Evolutionary conservation across 2,329 filamentous ascomycete species (phyloP).

Genomic region (Fusarium sororula): DNA sequence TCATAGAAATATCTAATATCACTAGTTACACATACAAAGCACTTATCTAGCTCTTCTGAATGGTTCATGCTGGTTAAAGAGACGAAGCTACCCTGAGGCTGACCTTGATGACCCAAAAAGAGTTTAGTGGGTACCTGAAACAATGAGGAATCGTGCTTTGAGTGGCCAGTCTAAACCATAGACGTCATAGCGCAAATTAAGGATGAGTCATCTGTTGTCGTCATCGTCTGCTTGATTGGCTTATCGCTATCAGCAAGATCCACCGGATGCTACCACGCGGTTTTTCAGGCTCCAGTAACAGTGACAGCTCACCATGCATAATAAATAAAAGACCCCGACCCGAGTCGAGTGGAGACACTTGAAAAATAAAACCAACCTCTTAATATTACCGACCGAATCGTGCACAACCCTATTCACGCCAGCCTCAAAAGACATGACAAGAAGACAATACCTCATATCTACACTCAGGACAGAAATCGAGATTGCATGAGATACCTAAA

Average conservation of each 20-base stretch:
- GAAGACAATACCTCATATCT: background rate
- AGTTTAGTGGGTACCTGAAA: background rate
- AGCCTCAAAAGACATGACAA: background rate
- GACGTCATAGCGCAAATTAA: background rate
- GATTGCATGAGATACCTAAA: background rate
- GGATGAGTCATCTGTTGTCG: background rate
- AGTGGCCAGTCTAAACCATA: background rate
- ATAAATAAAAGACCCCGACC: background rate
- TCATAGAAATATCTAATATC: no score
- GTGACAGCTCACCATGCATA: background rate
- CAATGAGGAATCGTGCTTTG: background rate
- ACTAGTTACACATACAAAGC: rapidly evolving
- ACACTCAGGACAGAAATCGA: background rate
- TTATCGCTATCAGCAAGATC: background rate
- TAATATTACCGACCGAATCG: background rate
- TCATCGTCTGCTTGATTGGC: background rate
- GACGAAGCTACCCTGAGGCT: background rate
- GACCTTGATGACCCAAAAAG: background rate
- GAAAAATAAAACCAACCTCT: constrained; percentile 4
- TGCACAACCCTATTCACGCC: background rate
- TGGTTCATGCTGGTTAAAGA: background rate
- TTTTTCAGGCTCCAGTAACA: constrained; percentile 1
- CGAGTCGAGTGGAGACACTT: background rate
- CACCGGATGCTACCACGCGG: background rate
- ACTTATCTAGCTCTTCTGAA: rapidly evolving